Base-by-base conservation (phyloP, 805 yeast genomes). In the Yamadazyma philogaea region DNA sequence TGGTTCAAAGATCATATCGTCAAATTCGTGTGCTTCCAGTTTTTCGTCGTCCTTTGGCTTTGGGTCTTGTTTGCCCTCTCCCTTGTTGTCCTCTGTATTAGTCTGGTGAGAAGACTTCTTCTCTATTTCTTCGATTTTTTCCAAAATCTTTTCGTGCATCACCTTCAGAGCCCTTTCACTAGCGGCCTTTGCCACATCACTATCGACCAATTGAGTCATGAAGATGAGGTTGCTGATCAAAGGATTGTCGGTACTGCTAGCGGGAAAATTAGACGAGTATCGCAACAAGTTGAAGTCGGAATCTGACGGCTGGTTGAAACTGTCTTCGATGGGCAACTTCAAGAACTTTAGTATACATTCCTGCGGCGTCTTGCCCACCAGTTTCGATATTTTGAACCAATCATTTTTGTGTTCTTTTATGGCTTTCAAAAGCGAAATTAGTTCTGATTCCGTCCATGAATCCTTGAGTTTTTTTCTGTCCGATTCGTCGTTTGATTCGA, bases 141-240 rank as follows among this genome's bases (percentile, higher is more conserved):
- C 66, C 19, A 56, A 48, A 2, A 75, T 51, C 49, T 66, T 63
- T 36, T 68, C 72, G 50, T 76, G 78, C 51, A 74, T 64, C 1
- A 68, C 69, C 39, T 68, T 68, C 5, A 81, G 72, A 0, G 88
- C 89, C 37, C 81, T 68, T 22, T 57, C 64, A 6, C 95, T 83
- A 26, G 95, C 95, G 8, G 90, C 88, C 43, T 81, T 79, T 0
- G 91, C 96, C 17, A 85, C 85, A 31, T 83, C 84, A 10, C 91
- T 84, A 55, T 91, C 96, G 14, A 89, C 95, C 38, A 90, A 65
- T 30, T 87, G 82, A 0, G 90, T 81, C 63, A 93, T 70, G 62
- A 90, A 93, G 11, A 96, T 83, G 48, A 93, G 75, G n/a, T 95
- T 91, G 28, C 95, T 84, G 68, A 93, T 75, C 3, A 93, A 89